Evolutionary conservation across 225 moss, liverwort and hornwort genomes (phyloP).

Genomic region (Pseudisothecium myosuroides): DNA sequence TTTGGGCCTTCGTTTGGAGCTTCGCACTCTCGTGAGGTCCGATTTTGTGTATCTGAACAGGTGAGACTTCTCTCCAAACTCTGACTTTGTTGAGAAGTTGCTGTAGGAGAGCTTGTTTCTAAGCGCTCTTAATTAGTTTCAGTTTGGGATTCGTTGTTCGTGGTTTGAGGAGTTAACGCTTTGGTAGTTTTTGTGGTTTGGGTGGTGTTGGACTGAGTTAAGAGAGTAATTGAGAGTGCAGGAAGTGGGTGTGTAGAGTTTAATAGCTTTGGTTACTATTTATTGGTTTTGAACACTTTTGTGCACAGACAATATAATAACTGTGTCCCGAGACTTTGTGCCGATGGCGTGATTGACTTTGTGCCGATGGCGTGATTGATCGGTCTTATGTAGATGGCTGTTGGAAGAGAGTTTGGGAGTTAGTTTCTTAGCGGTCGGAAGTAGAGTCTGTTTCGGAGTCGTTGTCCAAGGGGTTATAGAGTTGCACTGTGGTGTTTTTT

Average conservation of each 20-base stretch:
- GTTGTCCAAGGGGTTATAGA: neutral
- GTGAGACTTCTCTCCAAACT: neutral
- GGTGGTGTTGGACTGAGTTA: too few relatives aligned
- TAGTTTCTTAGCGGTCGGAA: neutral
- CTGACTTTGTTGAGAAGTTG: too few relatives aligned
- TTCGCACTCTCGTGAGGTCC: neutral
- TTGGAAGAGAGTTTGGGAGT: neutral
- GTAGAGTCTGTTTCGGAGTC: neutral
- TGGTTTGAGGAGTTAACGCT: neutral
- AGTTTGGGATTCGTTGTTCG: neutral
- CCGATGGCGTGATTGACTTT: too few relatives aligned
- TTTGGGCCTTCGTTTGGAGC: neutral
- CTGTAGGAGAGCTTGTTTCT: neutral
- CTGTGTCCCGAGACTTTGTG: too few relatives aligned
- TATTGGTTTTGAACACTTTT: too few relatives aligned
- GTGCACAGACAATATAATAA: too few relatives aligned
- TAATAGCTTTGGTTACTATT: neutral
- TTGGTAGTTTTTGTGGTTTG: neutral
- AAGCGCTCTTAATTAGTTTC: too few relatives aligned
- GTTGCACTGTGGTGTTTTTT: neutral
- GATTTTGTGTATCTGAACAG: neutral
- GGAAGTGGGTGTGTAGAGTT: neutral
- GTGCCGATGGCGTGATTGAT: neutral
- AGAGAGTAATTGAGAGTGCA: neutral
- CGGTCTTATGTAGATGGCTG: neutral